phyloP scores from a whole-genome alignment of 306 rosid species.

The Purshia tridentata region DNA sequence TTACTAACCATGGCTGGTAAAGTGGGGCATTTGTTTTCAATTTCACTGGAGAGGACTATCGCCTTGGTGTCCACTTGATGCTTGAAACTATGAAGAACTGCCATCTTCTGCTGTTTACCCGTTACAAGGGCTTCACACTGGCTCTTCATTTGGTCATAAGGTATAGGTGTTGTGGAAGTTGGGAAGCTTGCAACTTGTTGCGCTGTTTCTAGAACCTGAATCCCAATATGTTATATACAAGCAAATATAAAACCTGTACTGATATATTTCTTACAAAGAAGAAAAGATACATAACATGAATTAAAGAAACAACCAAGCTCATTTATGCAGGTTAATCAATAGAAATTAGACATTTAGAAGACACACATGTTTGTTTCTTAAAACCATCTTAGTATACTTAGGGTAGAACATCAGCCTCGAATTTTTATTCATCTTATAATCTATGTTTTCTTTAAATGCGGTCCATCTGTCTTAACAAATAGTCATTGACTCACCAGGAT shows the following conservation, averaged over 20 bases:
- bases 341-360: too few species aligned
- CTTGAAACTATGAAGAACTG: constrained; percentile 81
- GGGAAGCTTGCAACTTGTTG: constrained; percentile 84
- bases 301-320: too few species aligned
- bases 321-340: too few species aligned
- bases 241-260: constrained; percentile 20
- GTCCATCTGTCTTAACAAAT: too few species aligned
- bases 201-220: constrained; percentile 91
- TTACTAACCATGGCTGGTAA: constrained; percentile 49
- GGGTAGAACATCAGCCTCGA: too few species aligned
- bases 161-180: constrained; percentile 58
- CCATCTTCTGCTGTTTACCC: constrained; percentile 82
- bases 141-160: constrained; percentile 89
- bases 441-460: too few species aligned
- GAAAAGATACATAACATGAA: too few species aligned
- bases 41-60: constrained; percentile 55
- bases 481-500: too few species aligned
- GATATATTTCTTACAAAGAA: neutral
- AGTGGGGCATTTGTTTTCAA: constrained; percentile 36
- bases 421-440: too few species aligned
- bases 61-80: constrained; percentile 59
- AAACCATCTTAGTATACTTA: too few species aligned
- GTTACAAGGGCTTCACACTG: constrained; percentile 92
- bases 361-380: too few species aligned
- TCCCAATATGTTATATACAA: constrained; percentile 8